Evolutionary conservation across 306 rosid genomes (phyloP).

Genomic region (Cicer bijugum): DNA sequence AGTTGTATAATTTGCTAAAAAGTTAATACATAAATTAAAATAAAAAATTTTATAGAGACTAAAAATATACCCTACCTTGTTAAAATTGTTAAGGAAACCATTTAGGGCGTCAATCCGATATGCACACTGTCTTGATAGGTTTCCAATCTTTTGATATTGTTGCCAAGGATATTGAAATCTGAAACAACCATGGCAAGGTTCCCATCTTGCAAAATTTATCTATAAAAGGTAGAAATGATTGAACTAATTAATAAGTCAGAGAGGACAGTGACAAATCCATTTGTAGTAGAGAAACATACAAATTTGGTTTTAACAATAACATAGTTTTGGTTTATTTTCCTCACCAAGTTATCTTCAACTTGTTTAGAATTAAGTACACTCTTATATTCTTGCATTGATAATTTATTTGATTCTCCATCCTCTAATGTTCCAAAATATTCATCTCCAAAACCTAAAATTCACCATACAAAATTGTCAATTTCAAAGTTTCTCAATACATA

Average conservation of each 20-base stretch:
- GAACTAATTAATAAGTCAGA: neutral
- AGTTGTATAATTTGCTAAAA: no score
- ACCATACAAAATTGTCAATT: slow-evolving; percentile 17
- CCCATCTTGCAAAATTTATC: slow-evolving; percentile 69
- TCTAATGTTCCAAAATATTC: slow-evolving; percentile 45
- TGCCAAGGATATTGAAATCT: slow-evolving; percentile 60
- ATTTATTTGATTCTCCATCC: slow-evolving; percentile 21
- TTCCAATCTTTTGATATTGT: slow-evolving; percentile 60
- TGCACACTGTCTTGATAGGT: slow-evolving; percentile 55
- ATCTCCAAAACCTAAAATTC: slow-evolving; percentile 49
- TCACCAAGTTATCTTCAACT: slow-evolving; percentile 54
- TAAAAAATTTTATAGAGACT: no score
- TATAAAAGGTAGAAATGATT: neutral
- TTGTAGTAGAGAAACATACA: neutral
- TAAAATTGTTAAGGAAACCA: slow-evolving; percentile 42
- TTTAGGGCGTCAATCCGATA: slow-evolving; percentile 56
- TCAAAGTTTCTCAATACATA: neutral
- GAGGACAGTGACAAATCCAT: neutral
- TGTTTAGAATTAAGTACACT: slow-evolving; percentile 59
- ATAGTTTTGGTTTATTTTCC: slow-evolving; percentile 10
- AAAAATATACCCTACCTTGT: slow-evolving; percentile 18
- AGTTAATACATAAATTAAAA: no score
- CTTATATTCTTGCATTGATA: slow-evolving; percentile 50
- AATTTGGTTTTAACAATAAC: neutral
- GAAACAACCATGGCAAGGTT: slow-evolving; percentile 57